Percentiles rank a stretch among this genome's conserved stretches.
Evolutionary conservation across 2,329 filamentous ascomycete species (phyloP).

Genomic region (Pestalotiopsis sp.): DNA sequence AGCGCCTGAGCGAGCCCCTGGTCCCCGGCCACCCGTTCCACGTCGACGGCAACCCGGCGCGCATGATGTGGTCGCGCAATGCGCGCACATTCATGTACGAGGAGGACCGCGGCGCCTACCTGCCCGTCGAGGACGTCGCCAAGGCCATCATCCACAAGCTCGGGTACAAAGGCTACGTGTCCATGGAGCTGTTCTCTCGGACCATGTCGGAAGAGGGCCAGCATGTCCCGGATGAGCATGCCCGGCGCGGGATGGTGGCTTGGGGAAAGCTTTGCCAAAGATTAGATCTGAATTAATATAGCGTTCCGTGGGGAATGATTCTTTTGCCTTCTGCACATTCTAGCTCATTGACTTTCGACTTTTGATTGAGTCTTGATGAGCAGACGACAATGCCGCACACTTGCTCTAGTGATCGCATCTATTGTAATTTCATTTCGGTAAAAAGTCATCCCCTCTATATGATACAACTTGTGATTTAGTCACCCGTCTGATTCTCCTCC

Average conservation of each 20-base stretch:
- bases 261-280: conserved; percentile 1
- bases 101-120: conserved; percentile 62
- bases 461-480: background rate
- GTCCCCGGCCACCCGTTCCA: conserved; percentile 59
- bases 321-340: no score
- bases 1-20: conserved; percentile 62
- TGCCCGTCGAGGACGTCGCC: conserved; percentile 66
- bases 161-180: conserved; percentile 70
- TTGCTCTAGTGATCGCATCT: no score
- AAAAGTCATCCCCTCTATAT: no score
- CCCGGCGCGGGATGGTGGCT: background rate
- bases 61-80: conserved; percentile 82
- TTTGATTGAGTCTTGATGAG: no score
- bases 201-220: conserved; percentile 2
- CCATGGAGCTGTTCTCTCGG: conserved; percentile 66
- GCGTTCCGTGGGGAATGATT: no score
- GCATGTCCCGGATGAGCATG: background rate
- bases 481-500: background rate
- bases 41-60: conserved; percentile 55
- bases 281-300: background rate
- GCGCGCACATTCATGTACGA: conserved; percentile 75
- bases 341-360: no score
- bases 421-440: no score
- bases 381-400: no score
- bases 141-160: conserved; percentile 63